Base-by-base conservation (phyloP, 352 stramenopile species). In the Globisporangium echinulatum region DNA sequence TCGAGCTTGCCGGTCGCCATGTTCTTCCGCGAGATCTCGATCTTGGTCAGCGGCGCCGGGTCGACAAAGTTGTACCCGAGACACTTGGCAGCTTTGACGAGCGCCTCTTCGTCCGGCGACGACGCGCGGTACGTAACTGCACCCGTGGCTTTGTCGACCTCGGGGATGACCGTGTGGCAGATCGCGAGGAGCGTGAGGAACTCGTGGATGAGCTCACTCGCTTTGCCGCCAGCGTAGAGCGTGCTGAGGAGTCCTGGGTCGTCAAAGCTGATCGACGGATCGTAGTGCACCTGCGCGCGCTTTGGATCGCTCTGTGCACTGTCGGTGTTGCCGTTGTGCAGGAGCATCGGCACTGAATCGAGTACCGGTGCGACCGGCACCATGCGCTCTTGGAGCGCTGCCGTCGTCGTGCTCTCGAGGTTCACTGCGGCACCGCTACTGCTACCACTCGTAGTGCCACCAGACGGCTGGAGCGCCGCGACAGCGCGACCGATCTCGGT, bases 101-200 rank as follows among this genome's bases (percentile, higher is more conserved):
- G 74, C 39, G 93, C 93, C 70, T 96, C 85, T 70, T 98, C 93
- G 53, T 98, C 93, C 0, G 93, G 93, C 7, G 87, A 97, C 53
- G 90, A 94, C 14, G 92, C 87, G n/a, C 90, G 85, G 52, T 96
- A 96, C 49, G 43, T 81, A 68, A 13, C 88, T 68, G 14, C 66
- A 58, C 19, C 82, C 76, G 4, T 73, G 69, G 38, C 43, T 65
- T 62, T 54, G 79, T 86, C 37, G 68, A 70, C 52, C 92, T 82
- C 0, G 77, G 78, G 15, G 14, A 91, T 88, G 36, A 93, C 84
- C 0, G 80, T 91, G 59, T 92, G 84, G 47, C 84, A 91, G 0
- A 94, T 72, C 0, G 83, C 70, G 14, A 94, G 68, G 40, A 90
- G 57, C 5, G 77, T 86, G 7, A 94, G 67, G 49, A 94, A 91